These are phyloP conservation scores for Calonectria henricotiae DNA, from an alignment of 2,329 filamentous ascomycete genomes.

Conservation along the genomic window DNA sequence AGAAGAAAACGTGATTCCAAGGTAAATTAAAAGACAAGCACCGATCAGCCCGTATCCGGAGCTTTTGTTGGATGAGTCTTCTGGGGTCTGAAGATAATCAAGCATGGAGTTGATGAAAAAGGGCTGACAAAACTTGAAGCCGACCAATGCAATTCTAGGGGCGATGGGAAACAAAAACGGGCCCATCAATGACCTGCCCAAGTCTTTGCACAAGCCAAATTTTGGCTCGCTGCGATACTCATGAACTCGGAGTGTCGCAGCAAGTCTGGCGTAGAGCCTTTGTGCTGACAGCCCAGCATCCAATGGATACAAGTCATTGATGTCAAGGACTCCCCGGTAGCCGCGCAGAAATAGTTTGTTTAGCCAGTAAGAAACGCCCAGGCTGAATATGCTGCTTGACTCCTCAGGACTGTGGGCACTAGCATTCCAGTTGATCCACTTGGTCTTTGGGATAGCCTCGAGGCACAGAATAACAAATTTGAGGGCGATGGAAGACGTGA, in stretches of 20 bases:
- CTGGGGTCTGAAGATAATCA: conserved; percentile 54
- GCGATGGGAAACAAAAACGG: conserved; percentile 57
- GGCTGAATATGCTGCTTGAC: conserved; percentile 55
- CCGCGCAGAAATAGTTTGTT: conserved; percentile 58
- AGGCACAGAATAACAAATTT: conserved; percentile 58
- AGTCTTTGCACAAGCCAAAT: conserved; percentile 53
- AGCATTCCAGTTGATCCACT: conserved; percentile 60
- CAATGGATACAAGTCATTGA: conserved; percentile 58
- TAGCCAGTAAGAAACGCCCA: conserved; percentile 58
- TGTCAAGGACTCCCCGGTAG: conserved; percentile 55
- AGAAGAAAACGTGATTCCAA: conserved; percentile 59
- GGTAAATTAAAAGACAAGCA: conserved; percentile 60
- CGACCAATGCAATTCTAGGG: conserved; percentile 59
- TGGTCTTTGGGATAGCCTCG: conserved; percentile 60
- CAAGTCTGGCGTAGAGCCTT: conserved; percentile 44
- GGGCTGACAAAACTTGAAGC: conserved; percentile 63
- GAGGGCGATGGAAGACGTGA: conserved; percentile 56
- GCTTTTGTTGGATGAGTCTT: conserved; percentile 41
- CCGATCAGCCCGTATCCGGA: conserved; percentile 63
- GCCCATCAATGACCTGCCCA: conserved; percentile 54
- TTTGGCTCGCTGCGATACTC: conserved; percentile 44
- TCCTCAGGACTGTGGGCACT: conserved; percentile 60
- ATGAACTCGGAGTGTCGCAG: conserved; percentile 48
- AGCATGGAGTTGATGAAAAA: conserved; percentile 62
- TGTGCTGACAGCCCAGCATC: conserved; percentile 52